Conservation (phyloP, 2,329 filamentous ascomycete species). For the Alternaria triticimaculans region DNA sequence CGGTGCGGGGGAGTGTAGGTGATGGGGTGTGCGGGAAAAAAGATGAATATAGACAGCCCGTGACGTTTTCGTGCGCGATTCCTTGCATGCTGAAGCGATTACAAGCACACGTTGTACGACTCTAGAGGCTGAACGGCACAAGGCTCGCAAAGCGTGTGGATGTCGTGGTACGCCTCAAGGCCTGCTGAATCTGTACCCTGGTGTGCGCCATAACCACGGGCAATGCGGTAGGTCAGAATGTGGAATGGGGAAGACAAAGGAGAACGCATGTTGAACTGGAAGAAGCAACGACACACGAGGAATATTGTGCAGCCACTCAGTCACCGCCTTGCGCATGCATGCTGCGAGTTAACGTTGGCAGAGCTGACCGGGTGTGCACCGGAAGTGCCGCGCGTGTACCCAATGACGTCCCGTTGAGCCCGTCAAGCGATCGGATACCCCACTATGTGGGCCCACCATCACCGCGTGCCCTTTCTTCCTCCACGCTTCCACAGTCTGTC, state of each 20-base stretch:
- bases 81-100: constrained; percentile 46
- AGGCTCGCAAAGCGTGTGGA: constrained; percentile 31
- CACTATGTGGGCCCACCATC: constrained; percentile 12
- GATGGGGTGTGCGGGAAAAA: constrained; percentile 26
- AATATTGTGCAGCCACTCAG: constrained; percentile 28
- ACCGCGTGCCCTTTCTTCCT: constrained; percentile 10
- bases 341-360: constrained; percentile 16
- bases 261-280: constrained; percentile 10
- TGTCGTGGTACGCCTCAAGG: constrained; percentile 14
- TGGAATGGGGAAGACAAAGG: constrained; percentile 8
- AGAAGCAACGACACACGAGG: constrained; percentile 15
- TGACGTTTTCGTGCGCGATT: constrained; percentile 31
- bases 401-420: constrained; percentile 20
- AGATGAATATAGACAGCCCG: constrained; percentile 27
- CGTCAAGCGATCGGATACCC: constrained; percentile 17
- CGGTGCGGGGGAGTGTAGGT: constrained; percentile 23
- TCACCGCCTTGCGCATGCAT: constrained; percentile 35
- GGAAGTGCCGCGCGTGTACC: constrained; percentile 18
- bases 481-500: constrained; percentile 8
- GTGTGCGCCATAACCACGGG: constrained; percentile 31
- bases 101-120: constrained; percentile 42
- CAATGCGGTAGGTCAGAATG: constrained; percentile 22
- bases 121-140: constrained; percentile 35
- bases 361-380: constrained; percentile 22
- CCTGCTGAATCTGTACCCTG: constrained; percentile 1